Evolutionary conservation across 2,329 filamentous ascomycete genomes (phyloP).

Genomic region (Aureobasidium sp.): DNA sequence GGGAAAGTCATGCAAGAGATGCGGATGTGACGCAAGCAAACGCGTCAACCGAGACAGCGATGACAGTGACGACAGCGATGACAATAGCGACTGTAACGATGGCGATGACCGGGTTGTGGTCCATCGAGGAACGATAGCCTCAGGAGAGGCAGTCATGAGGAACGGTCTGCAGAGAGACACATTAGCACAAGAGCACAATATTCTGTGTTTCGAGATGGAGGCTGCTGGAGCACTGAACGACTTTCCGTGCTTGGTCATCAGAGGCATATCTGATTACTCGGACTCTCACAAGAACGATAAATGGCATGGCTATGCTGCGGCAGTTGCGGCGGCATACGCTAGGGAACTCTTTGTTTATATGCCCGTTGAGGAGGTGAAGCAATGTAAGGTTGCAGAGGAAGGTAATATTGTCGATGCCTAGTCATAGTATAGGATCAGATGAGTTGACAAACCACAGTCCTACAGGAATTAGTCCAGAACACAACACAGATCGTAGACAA

Average conservation of each 20-base stretch:
- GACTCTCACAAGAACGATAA: constrained; percentile 18
- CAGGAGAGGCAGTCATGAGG: constrained; percentile 23
- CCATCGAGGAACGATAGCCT: constrained; percentile 20
- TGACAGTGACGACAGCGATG: background rate
- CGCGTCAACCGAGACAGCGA: background rate
- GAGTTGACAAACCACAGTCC: background rate
- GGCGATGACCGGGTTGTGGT: background rate
- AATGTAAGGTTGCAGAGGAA: background rate
- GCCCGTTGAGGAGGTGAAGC: constrained; percentile 1
- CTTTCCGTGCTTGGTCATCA: constrained; percentile 19
- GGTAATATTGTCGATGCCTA: background rate
- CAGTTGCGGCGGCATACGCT: constrained; percentile 17
- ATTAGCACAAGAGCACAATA: constrained; percentile 17
- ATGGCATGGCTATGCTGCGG: constrained; percentile 19
- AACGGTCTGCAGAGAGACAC: constrained; percentile 17
- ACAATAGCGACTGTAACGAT: background rate
- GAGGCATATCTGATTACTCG: constrained; percentile 20
- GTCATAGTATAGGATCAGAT: background rate
- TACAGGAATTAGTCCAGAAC: background rate
- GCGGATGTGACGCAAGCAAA: background rate
- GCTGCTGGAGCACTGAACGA: constrained; percentile 17
- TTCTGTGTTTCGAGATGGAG: constrained; percentile 20
- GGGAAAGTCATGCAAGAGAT: background rate
- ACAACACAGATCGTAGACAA: background rate
- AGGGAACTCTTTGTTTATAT: constrained; percentile 3